Percentiles rank a stretch among this genome's conserved stretches.
Conservation (phyloP, 1,284 basidiomycete species). For the Apiotrichum montevideense region DNA sequence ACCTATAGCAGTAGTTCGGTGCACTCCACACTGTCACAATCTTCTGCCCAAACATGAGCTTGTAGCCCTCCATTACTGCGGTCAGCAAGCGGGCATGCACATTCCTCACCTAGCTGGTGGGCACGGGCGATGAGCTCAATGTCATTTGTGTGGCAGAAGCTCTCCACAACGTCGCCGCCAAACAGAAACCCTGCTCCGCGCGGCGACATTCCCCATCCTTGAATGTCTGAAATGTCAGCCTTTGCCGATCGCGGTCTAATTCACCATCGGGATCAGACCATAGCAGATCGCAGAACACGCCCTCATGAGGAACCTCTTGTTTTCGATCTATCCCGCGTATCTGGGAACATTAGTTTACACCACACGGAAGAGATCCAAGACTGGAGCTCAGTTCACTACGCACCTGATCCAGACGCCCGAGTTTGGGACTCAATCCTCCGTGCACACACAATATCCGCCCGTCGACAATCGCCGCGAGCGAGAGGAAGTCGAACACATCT, state of each 20-base stretch:
- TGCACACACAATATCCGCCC: conserved; percentile 88
- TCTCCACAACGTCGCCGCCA: conserved; percentile 83
- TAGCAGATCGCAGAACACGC: conserved; percentile 95
- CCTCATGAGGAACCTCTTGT: conserved; percentile 99
- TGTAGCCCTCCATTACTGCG: conserved; percentile 91
- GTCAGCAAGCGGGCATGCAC: not conserved
- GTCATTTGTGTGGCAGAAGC: conserved; percentile 83
- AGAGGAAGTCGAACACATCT: conserved; percentile 96
- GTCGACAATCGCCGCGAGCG: conserved; percentile 89
- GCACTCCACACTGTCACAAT: conserved; percentile 99
- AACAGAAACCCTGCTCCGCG: conserved; percentile 94
- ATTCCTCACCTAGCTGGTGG: conserved; percentile 66
- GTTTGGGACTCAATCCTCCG: conserved; percentile 84
- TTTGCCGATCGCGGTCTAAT: conserved; percentile 14
- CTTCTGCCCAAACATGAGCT: conserved; percentile 91
- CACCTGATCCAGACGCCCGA: conserved; percentile 80
- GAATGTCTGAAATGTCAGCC: conserved; percentile 57
- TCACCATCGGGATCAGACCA: conserved; percentile 98
- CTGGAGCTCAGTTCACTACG: conserved; percentile 26
- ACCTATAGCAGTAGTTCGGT: conserved; percentile 97
- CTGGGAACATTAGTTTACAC: conserved; percentile 47
- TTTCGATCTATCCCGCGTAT: conserved; percentile 93
- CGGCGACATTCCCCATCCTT: conserved; percentile 93
- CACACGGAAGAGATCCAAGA: no score
- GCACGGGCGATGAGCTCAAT: conserved; percentile 94